Conservation (phyloP, 176 grass and related monocot species). For the Rhynchospora pubera region DNA sequence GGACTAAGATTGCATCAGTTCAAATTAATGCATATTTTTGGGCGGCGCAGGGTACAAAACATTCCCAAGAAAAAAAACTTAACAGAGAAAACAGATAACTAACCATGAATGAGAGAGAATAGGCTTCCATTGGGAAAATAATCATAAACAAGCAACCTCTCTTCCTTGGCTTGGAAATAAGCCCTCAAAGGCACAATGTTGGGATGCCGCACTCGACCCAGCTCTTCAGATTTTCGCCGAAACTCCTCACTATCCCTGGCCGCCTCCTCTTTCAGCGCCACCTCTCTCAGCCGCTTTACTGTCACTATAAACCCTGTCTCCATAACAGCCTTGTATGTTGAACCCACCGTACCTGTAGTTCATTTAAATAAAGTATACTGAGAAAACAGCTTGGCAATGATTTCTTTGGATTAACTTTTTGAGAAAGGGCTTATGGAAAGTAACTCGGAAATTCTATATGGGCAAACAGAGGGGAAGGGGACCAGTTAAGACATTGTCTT, state of each 20-base stretch:
- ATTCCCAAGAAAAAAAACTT: background rate
- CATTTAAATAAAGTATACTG: background rate
- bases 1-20: background rate
- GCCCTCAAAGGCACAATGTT: constrained; percentile 79
- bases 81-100: background rate
- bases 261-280: background rate
- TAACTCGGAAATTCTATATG: background rate
- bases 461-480: background rate
- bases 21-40: constrained; percentile 10
- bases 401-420: background rate
- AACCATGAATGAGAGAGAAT: constrained; percentile 92
- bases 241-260: constrained; percentile 29
- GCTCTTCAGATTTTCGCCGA: constrained; percentile 51
- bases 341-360: constrained; percentile 52
- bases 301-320: constrained; percentile 98
- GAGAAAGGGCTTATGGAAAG: background rate
- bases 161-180: constrained; percentile 94
- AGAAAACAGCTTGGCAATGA: background rate
- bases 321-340: constrained; percentile 98
- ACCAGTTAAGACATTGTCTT: background rate
- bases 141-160: constrained; percentile 91
- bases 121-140: constrained; percentile 98
- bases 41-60: background rate
- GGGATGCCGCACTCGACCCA: constrained; percentile 63
- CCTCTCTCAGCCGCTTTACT: constrained; percentile 86